Evolutionary conservation across 2,329 filamentous ascomycete species (phyloP).

Genomic region (Scolecobasidium constrictum): DNA sequence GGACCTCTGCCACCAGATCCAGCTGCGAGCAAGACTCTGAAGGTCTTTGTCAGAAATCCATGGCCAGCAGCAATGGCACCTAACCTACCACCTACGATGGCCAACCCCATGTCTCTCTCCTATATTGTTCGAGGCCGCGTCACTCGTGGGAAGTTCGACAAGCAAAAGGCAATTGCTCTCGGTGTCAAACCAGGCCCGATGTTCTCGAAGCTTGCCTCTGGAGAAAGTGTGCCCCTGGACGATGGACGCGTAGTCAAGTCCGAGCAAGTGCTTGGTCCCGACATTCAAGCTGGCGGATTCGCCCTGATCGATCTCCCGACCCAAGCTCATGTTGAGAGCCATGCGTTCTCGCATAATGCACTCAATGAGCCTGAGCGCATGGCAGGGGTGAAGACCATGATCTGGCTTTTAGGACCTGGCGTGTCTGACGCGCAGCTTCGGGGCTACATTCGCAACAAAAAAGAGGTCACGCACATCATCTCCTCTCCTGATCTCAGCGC

Average conservation of each 20-base stretch:
- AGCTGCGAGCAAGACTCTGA: slow-evolving; percentile 43
- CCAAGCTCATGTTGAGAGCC: slow-evolving; percentile 51
- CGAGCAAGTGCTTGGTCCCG: slow-evolving; percentile 70
- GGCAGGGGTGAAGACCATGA: slow-evolving; percentile 53
- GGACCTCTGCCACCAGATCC: slow-evolving; percentile 51
- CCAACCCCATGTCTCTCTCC: slow-evolving; percentile 59
- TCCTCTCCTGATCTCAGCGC: slow-evolving; percentile 64
- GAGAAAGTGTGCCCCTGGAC: slow-evolving; percentile 50
- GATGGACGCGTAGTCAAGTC: slow-evolving; percentile 65
- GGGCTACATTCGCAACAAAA: slow-evolving; percentile 56
- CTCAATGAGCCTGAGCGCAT: slow-evolving; percentile 50
- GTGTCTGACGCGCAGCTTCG: slow-evolving; percentile 49
- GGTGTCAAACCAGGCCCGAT: slow-evolving; percentile 50
- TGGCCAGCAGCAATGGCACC: slow-evolving; percentile 64
- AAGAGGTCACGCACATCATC: slow-evolving; percentile 60
- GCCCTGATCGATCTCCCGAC: slow-evolving; percentile 73
- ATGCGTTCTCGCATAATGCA: background rate
- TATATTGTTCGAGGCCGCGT: slow-evolving; percentile 75
- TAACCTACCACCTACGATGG: slow-evolving; percentile 56
- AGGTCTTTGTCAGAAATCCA: slow-evolving; percentile 61
- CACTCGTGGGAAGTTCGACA: slow-evolving; percentile 71
- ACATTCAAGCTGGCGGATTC: slow-evolving; percentile 59
- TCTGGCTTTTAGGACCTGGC: slow-evolving; percentile 71
- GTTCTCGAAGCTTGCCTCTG: slow-evolving; percentile 50
- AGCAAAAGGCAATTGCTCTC: slow-evolving; percentile 50